phyloP scores from a whole-genome alignment of 139 green algal genomes.

The Astrephomene gubernaculifera region DNA sequence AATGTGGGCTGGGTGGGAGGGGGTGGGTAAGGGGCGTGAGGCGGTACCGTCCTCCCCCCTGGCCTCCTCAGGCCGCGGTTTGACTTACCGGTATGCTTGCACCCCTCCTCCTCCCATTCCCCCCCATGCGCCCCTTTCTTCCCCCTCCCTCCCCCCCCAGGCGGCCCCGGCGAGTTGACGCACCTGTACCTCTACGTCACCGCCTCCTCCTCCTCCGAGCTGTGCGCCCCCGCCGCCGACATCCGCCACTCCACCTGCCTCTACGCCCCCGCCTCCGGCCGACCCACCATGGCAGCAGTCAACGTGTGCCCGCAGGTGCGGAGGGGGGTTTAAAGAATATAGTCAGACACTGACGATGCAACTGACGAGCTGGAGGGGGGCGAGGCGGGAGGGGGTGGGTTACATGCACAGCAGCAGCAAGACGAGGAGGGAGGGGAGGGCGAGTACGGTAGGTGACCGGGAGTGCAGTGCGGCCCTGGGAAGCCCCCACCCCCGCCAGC shows the following conservation, averaged over 20 bases:
- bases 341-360: too few relatives aligned
- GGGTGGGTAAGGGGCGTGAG: background rate
- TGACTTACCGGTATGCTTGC: background rate
- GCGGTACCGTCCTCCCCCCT: background rate
- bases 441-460: background rate
- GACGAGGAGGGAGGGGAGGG: background rate
- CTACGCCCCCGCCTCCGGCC: conserved; percentile 11
- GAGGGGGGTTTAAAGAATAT: too few relatives aligned
- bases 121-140: background rate
- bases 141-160: background rate
- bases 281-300: conserved; percentile 24
- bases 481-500: background rate
- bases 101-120: too few relatives aligned
- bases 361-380: background rate
- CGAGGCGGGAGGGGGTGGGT: background rate
- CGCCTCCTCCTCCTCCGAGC: background rate
- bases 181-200: conserved; percentile 42
- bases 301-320: conserved; percentile 25
- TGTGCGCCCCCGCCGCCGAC: background rate
- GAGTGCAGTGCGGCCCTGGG: too few relatives aligned
- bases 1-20: background rate
- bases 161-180: background rate
- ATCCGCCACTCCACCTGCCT: background rate
- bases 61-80: background rate
- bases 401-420: too few relatives aligned